Evolutionary conservation across 2,329 filamentous ascomycete species (phyloP).

Genomic region (Stachybotrys echinatus): DNA sequence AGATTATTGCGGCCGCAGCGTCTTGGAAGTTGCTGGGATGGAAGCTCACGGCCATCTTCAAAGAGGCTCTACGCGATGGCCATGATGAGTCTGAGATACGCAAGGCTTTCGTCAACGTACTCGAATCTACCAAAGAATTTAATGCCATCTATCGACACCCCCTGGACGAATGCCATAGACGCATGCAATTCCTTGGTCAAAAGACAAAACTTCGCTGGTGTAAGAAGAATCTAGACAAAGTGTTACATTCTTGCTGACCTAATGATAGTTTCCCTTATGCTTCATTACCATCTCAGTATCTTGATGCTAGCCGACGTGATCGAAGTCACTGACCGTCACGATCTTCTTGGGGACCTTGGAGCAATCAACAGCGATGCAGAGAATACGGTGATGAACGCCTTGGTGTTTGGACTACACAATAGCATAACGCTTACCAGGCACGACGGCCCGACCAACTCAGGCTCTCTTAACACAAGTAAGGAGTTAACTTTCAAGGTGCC

Average conservation of each 20-base stretch:
- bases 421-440: constrained; percentile 14
- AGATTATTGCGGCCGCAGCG: constrained; percentile 20
- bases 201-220: constrained; percentile 25
- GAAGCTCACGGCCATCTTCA: constrained; percentile 25
- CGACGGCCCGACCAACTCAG: not conserved
- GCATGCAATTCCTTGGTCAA: constrained; percentile 24
- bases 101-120: constrained; percentile 16
- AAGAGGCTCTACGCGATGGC: constrained; percentile 23
- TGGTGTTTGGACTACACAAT: constrained; percentile 23
- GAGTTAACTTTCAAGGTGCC: constrained; percentile 13
- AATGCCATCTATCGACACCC: constrained; percentile 18
- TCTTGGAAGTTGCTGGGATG: constrained; percentile 24
- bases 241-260: too few relatives aligned
- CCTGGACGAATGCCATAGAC: constrained; percentile 21
- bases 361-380: constrained; percentile 20
- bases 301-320: constrained; percentile 23
- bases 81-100: constrained; percentile 22
- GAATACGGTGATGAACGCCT: constrained; percentile 22
- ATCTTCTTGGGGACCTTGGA: constrained; percentile 16
- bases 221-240: constrained; percentile 10
- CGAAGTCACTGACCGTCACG: constrained; percentile 19
- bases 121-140: constrained; percentile 20
- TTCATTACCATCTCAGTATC: constrained; percentile 27
- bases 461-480: not conserved
- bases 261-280: constrained; percentile 27